These are phyloP conservation scores for Eudorina sp. DNA, from an alignment of 139 green algal genomes.

Conservation along the genomic window DNA sequence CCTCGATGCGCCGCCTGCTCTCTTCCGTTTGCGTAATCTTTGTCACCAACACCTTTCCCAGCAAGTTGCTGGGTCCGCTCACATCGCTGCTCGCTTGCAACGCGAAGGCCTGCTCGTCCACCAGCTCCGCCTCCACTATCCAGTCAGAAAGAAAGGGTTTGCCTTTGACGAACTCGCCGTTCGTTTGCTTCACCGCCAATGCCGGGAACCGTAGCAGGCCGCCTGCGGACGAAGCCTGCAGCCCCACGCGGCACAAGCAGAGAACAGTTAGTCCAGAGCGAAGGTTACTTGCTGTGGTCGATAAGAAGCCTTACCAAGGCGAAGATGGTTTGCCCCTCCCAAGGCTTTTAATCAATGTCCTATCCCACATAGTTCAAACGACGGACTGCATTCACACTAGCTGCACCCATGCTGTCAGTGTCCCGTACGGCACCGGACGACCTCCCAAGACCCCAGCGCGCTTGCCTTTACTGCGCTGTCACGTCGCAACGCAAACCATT, in stretches of 20 bases:
- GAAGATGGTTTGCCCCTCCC: no score
- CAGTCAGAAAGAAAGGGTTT: neutral
- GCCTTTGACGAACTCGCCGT: conserved; percentile 35
- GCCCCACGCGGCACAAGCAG: no score
- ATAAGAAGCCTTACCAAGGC: no score
- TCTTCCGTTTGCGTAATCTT: conserved; percentile 24
- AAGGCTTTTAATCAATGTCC: no score
- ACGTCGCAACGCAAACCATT: conserved; percentile 32
- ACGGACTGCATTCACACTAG: no score
- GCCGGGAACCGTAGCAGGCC: conserved; percentile 30
- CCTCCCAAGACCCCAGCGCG: no score
- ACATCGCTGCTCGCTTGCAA: neutral
- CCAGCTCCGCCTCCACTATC: conserved; percentile 41
- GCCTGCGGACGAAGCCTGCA: neutral
- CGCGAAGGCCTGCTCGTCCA: conserved; percentile 32
- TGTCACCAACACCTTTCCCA: conserved; percentile 42
- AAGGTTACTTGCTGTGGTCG: no score
- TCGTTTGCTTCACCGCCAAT: neutral
- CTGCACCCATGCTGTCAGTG: no score
- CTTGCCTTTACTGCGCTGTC: neutral
- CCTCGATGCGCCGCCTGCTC: neutral
- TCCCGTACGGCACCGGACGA: no score
- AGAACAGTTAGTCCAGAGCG: no score
- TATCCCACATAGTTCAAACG: no score
- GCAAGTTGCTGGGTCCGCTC: neutral